Evolutionary conservation across 108 stramenopile genomes (phyloP).

Genomic region (Cylindrotheca fusiformis): DNA sequence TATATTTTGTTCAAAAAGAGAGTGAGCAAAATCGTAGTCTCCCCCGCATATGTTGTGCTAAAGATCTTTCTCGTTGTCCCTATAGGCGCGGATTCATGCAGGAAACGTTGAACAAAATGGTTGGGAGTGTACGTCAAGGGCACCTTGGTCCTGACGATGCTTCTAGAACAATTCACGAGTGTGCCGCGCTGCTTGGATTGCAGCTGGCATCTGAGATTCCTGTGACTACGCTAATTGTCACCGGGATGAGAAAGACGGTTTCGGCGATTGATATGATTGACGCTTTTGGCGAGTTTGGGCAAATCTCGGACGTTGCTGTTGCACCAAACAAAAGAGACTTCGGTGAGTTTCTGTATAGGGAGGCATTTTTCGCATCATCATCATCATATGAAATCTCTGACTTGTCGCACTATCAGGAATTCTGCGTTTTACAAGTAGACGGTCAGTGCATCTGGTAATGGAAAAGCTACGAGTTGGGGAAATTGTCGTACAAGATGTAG

Average conservation of each 20-base stretch:
- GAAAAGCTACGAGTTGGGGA: slow-evolving; percentile 52
- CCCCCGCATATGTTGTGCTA: neutral
- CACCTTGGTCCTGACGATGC: slow-evolving; percentile 59
- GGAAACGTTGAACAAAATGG: slow-evolving; percentile 69
- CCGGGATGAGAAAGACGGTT: slow-evolving; percentile 77
- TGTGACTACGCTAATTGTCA: slow-evolving; percentile 60
- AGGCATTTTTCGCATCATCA: neutral
- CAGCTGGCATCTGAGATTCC: slow-evolving; percentile 58
- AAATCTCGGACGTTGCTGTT: slow-evolving; percentile 69
- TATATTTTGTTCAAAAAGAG: no score
- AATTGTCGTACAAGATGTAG: slow-evolving; percentile 84
- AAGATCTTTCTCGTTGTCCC: neutral
- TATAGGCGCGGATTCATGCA: slow-evolving; percentile 71
- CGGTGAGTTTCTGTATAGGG: slow-evolving; percentile 40
- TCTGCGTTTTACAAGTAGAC: slow-evolving; percentile 53
- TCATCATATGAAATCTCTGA: neutral
- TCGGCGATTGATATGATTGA: slow-evolving; percentile 46
- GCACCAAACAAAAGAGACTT: slow-evolving; percentile 69
- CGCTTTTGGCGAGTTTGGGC: slow-evolving; percentile 68
- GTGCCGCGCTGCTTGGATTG: slow-evolving; percentile 72
- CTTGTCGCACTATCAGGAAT: slow-evolving; percentile 37
- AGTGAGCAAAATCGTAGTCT: no score
- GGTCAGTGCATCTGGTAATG: slow-evolving; percentile 68
- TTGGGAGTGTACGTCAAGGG: slow-evolving; percentile 53
- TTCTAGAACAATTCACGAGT: slow-evolving; percentile 69